Percentiles rank a stretch among this genome's conserved stretches.
phyloP scores from a whole-genome alignment of 345 rosid genomes.

The Aurinia saxatilis region DNA sequence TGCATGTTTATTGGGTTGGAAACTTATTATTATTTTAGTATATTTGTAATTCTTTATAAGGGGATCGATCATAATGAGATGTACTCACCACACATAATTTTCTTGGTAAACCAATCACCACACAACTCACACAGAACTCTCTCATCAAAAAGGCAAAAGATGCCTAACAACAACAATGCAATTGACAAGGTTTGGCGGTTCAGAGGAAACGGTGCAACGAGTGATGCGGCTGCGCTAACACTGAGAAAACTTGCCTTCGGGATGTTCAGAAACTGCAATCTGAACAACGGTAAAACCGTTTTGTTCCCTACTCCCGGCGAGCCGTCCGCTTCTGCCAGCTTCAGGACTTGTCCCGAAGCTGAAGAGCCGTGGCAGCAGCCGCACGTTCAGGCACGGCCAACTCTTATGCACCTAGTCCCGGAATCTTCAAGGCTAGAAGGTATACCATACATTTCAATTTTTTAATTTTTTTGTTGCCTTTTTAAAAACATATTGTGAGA shows the following conservation, averaged over 20 bases:
- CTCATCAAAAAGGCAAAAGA: background rate
- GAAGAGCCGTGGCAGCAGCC: slow-evolving; percentile 47
- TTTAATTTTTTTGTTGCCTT: too few relatives aligned
- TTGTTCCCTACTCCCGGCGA: slow-evolving; percentile 54
- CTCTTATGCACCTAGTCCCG: slow-evolving; percentile 33
- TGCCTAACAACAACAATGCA: slow-evolving; percentile 1
- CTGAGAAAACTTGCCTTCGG: slow-evolving; percentile 30
- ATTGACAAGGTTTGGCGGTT: slow-evolving; percentile 9
- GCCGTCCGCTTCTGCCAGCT: slow-evolving; percentile 42
- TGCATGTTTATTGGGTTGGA: background rate
- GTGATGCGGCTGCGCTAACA: slow-evolving; percentile 15
- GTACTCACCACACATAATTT: background rate
- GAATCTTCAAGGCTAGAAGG: slow-evolving; percentile 55
- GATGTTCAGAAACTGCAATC: slow-evolving; percentile 28
- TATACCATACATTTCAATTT: background rate
- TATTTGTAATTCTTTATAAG: background rate
- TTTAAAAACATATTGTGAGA: too few relatives aligned
- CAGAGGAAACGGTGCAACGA: slow-evolving; percentile 17
- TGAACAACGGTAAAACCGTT: slow-evolving; percentile 24
- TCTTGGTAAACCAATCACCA: too few relatives aligned
- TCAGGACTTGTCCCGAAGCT: slow-evolving; percentile 35
- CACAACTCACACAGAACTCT: too few relatives aligned
- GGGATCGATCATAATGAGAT: background rate
- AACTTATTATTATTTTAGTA: background rate
- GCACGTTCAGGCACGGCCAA: slow-evolving; percentile 42